These are phyloP conservation scores for Ceratocystis alfenasii DNA, from an alignment of 2,329 filamentous ascomycete species.

Conservation along the genomic window DNA sequence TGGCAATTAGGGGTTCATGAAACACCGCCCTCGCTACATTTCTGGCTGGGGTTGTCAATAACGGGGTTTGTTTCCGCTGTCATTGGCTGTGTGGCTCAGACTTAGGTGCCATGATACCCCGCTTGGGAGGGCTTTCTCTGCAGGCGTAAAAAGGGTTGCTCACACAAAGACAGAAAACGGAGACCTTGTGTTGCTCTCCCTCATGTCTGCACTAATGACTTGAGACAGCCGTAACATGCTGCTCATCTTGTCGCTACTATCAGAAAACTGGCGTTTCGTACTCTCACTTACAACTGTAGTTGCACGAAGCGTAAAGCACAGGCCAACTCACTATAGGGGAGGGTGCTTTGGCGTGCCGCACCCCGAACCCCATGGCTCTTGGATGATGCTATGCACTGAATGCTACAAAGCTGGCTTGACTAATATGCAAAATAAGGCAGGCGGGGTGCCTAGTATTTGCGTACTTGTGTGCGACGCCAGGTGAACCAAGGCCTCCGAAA, in stretches of 20 bases:
- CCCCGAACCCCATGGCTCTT: not conserved
- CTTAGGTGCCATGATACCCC: not conserved
- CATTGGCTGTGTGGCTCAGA: slow-evolving; percentile 1
- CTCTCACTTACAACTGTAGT: not conserved
- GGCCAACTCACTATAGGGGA: not conserved
- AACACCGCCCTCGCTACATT: not conserved
- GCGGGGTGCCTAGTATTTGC: too few relatives aligned
- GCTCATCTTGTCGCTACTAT: not conserved
- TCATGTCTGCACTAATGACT: not conserved
- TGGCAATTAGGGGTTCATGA: not conserved
- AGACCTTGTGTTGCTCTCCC: not conserved
- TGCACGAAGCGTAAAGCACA: slow-evolving; percentile 6
- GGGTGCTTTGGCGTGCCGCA: not conserved
- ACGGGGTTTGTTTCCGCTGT: not conserved
- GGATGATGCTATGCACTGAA: not conserved
- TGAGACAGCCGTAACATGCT: not conserved
- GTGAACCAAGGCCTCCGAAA: not conserved
- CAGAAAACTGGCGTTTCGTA: not conserved
- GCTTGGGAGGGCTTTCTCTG: not conserved
- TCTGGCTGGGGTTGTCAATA: not conserved
- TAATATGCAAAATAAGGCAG: not conserved
- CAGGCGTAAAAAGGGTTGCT: not conserved
- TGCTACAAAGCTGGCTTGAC: not conserved
- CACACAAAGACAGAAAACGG: not conserved
- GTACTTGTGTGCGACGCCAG: too few relatives aligned